These are phyloP conservation scores for Rhododendron molle DNA, from an alignment of 148 eudicot genomes.

Conservation along the genomic window DNA sequence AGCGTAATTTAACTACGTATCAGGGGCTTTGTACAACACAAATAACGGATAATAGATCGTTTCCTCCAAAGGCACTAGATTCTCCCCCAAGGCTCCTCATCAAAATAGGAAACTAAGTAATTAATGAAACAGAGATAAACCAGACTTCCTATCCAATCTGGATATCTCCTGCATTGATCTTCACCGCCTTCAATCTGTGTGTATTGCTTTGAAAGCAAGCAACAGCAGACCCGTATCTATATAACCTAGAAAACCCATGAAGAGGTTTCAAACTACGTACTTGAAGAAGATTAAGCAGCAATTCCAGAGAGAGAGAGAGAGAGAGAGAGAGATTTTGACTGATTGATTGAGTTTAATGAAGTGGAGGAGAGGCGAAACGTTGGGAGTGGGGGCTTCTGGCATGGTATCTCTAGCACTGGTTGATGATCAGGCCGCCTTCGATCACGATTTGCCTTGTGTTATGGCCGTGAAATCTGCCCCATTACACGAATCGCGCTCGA, in stretches of 20 bases:
- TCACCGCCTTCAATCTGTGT: background rate
- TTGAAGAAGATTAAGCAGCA: background rate
- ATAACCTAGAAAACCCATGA: too few relatives aligned
- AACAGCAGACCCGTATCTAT: background rate
- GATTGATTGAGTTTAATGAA: background rate
- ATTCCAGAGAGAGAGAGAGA: background rate
- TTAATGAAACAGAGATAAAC: background rate
- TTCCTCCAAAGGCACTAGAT: background rate
- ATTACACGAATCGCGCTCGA: background rate
- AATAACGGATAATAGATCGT: too few relatives aligned
- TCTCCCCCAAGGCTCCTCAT: background rate
- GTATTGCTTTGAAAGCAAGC: background rate
- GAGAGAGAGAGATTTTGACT: background rate
- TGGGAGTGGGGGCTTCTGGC: background rate
- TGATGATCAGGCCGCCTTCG: background rate
- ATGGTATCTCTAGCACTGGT: background rate
- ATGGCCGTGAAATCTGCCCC: slow-evolving; percentile 7
- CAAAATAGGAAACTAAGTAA: background rate
- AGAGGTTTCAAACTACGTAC: background rate
- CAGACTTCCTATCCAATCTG: background rate
- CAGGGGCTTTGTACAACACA: background rate
- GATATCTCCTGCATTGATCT: background rate
- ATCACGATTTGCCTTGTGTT: background rate
- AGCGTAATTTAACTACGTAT: background rate
- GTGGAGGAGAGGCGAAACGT: background rate